Percentiles rank a stretch among this genome's conserved stretches.
These are phyloP conservation scores for Metschnikowia dekortorum DNA, from an alignment of 805 yeast genomes.

Conservation along the genomic window DNA sequence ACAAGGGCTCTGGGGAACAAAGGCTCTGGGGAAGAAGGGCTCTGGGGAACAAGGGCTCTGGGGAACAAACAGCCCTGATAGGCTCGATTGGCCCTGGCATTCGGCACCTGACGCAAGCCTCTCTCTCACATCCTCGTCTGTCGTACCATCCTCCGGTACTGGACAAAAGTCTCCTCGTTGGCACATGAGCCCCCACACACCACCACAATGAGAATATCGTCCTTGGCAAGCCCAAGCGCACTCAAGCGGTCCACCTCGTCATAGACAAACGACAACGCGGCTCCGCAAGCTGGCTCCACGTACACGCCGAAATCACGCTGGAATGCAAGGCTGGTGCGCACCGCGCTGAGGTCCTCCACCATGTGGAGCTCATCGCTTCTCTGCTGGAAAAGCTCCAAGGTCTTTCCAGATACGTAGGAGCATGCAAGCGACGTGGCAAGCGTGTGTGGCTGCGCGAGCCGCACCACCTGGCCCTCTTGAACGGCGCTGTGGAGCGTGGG, in stretches of 20 bases:
- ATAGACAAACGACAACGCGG: conserved; percentile 54
- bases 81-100: no score
- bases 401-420: conserved; percentile 47
- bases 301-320: conserved; percentile 47
- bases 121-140: background rate
- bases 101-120: background rate
- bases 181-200: conserved; percentile 49
- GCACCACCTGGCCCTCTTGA: conserved; percentile 40
- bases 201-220: conserved; percentile 47
- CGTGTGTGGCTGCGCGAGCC: conserved; percentile 44
- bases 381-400: conserved; percentile 32
- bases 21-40: no score
- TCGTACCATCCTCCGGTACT: conserved; percentile 11
- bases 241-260: conserved; percentile 27
- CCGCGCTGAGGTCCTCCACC: conserved; percentile 51
- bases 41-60: no score
- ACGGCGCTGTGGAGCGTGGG: conserved; percentile 54
- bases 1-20: accelerated
- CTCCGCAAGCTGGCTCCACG: conserved; percentile 74
- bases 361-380: conserved; percentile 17
- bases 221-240: conserved; percentile 26
- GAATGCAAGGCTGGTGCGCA: conserved; percentile 47
- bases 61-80: no score
- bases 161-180: conserved; percentile 11
- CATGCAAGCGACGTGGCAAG: conserved; percentile 66